Base-by-base conservation (phyloP, 2,329 filamentous ascomycete genomes). In the Knufia petricola region DNA sequence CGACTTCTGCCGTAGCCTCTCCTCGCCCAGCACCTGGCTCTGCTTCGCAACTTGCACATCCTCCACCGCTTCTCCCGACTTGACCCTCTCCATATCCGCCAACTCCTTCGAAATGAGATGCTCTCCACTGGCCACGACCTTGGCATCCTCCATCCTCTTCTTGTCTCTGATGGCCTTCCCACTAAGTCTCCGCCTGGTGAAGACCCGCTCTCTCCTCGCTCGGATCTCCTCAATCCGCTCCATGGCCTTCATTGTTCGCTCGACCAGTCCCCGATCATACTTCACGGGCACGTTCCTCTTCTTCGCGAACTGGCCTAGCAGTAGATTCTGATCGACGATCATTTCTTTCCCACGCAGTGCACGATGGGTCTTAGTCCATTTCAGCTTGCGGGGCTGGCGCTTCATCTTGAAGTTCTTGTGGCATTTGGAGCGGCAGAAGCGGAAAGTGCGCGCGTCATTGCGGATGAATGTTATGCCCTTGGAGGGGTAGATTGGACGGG, bases 281-380 rank as follows among this genome's bases (percentile, higher is more conserved):
- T 90, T 87, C 53, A 94, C 81, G 57, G 92, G 92, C 26, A 94
- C 80, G 75, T 98, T 95, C 74, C 92, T 85, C 64, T 87, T 85
- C 58, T 87, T 85, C 54, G 87, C 85, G 71, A 96, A 95, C 63
- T 87, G 84, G 30, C 66, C 68, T 15, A 71, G 63, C 20, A 71
- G 61, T 52, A 98, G 82, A 26, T 90, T 95, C 61, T 81, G 85
- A 76, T 98, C 92, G 69, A 96, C 89, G 50, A 86, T 85, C 87
- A 94, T 82, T 68, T 81, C 78, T 73, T 88, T 94, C 72, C 87
- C 87, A 50, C 85, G 83, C 15, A 84, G 79, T 64, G 83, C 84
- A 63, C 88, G 84, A 77, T 89, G 90, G 46, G 87, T 82, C 76
- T 95, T 95, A 54, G 90, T 95, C 92, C 90, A 95, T 70, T 88